Base-by-base conservation (phyloP, 805 yeast genomes). In the Candida pini region DNA sequence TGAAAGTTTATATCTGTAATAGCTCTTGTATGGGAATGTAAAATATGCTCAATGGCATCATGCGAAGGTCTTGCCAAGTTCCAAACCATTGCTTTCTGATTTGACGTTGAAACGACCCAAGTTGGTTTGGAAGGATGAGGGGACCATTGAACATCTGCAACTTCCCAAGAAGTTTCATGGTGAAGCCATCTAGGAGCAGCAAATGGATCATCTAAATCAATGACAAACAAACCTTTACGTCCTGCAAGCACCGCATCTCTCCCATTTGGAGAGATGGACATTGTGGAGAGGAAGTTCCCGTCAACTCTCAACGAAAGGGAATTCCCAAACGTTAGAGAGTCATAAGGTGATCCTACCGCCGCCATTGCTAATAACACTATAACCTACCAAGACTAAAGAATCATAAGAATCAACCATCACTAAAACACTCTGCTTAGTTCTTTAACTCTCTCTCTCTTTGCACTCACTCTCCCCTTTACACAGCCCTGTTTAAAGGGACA, bases 101-200 rank as follows among this genome's bases (percentile, higher is more conserved):
- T 92, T 2, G 95, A 82, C 0, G 97, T 87, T 0, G 96, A 85
- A 1, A 90, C 81, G 28, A 92, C 86, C 95, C 97, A 89, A 5
- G 81, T 69, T 1, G 95, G 90, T 45, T 84, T 85, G 2, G 79
- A 70, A 5, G 72, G 67, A 54, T 92, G 97, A 0, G 97, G 96
- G 3, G 94, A 85, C 97, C 98, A 92, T 58, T 92, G 97, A 2
- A 90, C 97, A 56, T 90, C 97, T 0, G 98, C 96, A 3, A 92
- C 98, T 57, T 92, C 97, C 97, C 97, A 92, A 0, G 95, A 78
- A 0, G 97, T 90, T 23, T 78, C 69, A 53, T 92, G 96, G 36
- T 80, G 94, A 12, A 92, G 71, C 89, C 94, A 87, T 39, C 98
- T 66, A 0, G 98, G 98, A 1, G 95, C 88, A 0, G 90, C 76